Percentiles rank a stretch among this genome's conserved stretches.
phyloP scores from a whole-genome alignment of 371 early-diverging fungal genomes.

The Mortierella sp. region DNA sequence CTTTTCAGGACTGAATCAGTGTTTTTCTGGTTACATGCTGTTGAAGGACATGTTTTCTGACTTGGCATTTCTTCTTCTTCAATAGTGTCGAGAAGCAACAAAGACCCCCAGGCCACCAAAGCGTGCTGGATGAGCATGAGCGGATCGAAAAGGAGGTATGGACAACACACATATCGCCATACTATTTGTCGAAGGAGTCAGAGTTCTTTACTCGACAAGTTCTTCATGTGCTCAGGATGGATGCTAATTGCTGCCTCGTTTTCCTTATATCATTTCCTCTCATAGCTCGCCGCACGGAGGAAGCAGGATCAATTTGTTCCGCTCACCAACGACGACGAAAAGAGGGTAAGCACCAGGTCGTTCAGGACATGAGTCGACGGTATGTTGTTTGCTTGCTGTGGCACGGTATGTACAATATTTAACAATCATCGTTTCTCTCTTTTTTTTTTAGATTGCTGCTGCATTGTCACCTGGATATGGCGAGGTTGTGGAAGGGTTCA shows the following conservation, averaged over 20 bases:
- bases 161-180: background rate
- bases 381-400: background rate
- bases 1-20: background rate
- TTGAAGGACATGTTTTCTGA: background rate
- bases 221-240: too few species aligned
- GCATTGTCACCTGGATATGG: constrained; percentile 55
- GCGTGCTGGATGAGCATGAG: constrained; percentile 32
- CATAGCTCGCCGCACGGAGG: constrained; percentile 28
- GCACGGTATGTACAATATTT: background rate
- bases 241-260: too few species aligned
- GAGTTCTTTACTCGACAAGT: too few species aligned
- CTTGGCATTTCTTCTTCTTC: background rate
- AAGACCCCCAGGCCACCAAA: constrained; percentile 24
- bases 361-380: background rate
- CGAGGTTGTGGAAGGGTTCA: constrained; percentile 66
- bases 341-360: constrained; percentile 24
- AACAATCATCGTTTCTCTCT: too few species aligned
- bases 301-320: constrained; percentile 38
- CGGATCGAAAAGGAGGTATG: constrained; percentile 48
- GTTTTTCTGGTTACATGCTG: background rate
- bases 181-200: background rate
- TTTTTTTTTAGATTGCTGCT: constrained; percentile 40
- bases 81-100: constrained; percentile 31
- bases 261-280: background rate
- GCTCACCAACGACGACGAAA: constrained; percentile 58